phyloP scores from a whole-genome alignment of 1,139 yeast species.

The Yarrowia galli region DNA sequence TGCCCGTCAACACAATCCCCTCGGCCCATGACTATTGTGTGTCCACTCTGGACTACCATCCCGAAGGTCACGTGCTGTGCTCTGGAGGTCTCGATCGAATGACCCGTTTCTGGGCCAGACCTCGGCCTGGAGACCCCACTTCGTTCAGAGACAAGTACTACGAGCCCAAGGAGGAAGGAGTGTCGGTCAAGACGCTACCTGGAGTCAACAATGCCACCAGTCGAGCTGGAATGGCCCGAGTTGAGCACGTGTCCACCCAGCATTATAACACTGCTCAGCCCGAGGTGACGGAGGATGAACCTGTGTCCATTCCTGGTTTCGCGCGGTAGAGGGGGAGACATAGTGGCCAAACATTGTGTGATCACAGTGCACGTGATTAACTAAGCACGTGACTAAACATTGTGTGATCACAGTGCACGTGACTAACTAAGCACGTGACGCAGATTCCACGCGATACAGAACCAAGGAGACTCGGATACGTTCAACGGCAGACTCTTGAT shows the following conservation, averaged over 20 bases:
- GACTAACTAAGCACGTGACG: too few relatives aligned
- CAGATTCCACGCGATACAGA: too few relatives aligned
- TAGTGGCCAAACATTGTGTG: background rate
- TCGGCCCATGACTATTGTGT: conserved; percentile 95
- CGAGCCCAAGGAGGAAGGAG: conserved; percentile 62
- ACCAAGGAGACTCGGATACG: too few relatives aligned
- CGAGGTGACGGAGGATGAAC: conserved; percentile 11
- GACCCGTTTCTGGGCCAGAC: conserved; percentile 94
- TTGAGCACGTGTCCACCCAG: conserved; percentile 30
- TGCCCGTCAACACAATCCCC: conserved; percentile 60
- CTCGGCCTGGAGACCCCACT: conserved; percentile 87
- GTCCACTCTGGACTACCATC: conserved; percentile 89
- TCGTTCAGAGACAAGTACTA: conserved; percentile 84
- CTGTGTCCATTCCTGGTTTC: conserved; percentile 30
- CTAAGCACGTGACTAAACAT: too few relatives aligned
- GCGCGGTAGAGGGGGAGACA: background rate
- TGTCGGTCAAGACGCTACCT: conserved; percentile 32
- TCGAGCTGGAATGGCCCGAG: conserved; percentile 15
- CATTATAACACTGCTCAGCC: conserved; percentile 23
- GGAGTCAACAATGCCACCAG: conserved; percentile 35
- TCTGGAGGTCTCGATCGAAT: conserved; percentile 95
- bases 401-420: too few relatives aligned
- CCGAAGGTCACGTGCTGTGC: conserved; percentile 87
- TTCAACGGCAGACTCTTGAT: too few relatives aligned
- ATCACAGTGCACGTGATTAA: too few relatives aligned